phyloP scores from a whole-genome alignment of 2,329 filamentous ascomycete species.

The Trichoderma pleuroti region DNA sequence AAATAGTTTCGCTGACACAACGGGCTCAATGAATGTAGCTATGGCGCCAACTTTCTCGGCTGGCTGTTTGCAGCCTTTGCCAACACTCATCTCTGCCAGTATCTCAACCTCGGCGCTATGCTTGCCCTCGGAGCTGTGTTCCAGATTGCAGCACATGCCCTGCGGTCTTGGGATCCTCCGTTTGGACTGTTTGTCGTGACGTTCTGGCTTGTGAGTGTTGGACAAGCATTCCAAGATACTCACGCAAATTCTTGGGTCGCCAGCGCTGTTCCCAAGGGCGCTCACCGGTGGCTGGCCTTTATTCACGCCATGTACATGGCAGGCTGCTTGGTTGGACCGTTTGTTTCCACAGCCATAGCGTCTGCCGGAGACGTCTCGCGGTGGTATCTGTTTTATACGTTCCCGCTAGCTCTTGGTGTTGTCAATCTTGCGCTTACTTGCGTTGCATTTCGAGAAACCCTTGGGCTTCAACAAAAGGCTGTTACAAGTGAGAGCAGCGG shows the following conservation, averaged over 20 bases:
- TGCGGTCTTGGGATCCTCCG: constrained; percentile 55
- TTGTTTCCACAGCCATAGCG: constrained; percentile 52
- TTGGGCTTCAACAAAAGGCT: constrained; percentile 31
- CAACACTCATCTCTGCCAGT: constrained; percentile 51
- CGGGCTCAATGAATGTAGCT: constrained; percentile 33
- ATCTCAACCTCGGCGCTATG: constrained; percentile 54
- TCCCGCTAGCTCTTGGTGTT: constrained; percentile 51
- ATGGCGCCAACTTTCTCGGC: constrained; percentile 55
- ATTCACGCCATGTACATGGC: constrained; percentile 62
- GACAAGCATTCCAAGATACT: constrained; percentile 62
- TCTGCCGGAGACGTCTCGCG: constrained; percentile 31
- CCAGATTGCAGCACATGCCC: constrained; percentile 51
- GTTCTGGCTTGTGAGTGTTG: constrained; percentile 56
- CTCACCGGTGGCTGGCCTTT: constrained; percentile 59
- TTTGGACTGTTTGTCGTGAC: constrained; percentile 55
- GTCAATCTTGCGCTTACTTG: constrained; percentile 47
- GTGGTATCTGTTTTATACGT: constrained; percentile 57
- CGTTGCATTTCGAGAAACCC: constrained; percentile 48
- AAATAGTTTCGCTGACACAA: neutral
- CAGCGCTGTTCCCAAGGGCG: constrained; percentile 35
- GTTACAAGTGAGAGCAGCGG: constrained; percentile 14
- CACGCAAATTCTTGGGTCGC: constrained; percentile 61
- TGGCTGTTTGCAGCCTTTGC: constrained; percentile 58
- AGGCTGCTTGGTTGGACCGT: constrained; percentile 55
- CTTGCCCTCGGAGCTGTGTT: constrained; percentile 53